Evolutionary conservation across 2,329 filamentous ascomycete species (phyloP).

Genomic region (Colletotrichum spinosum): DNA sequence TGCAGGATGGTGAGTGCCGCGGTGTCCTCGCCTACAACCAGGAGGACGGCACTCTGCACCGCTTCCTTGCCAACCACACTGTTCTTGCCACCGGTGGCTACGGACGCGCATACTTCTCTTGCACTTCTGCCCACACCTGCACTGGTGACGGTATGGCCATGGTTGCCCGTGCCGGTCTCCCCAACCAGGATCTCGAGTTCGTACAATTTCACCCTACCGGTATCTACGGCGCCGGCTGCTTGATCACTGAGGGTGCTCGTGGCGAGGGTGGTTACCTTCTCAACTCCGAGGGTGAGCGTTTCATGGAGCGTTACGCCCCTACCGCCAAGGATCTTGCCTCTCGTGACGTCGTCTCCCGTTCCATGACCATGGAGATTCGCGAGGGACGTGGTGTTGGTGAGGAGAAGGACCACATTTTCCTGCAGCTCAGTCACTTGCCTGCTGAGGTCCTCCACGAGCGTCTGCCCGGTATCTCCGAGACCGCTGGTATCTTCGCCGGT

Average conservation of each 20-base stretch:
- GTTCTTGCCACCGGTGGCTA: conserved; percentile 97
- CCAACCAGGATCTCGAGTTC: conserved; percentile 99
- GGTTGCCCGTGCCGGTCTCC: conserved; percentile 96
- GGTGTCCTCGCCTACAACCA: conserved; percentile 98
- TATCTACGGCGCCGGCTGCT: conserved; percentile 97
- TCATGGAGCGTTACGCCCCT: conserved; percentile 98
- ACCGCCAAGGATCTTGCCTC: conserved; percentile 98
- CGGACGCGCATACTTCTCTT: conserved; percentile 97
- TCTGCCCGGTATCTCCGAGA: conserved; percentile 98
- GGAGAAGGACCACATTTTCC: conserved; percentile 98
- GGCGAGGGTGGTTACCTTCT: conserved; percentile 98
- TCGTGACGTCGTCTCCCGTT: conserved; percentile 95
- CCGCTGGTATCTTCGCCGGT: conserved; percentile 95
- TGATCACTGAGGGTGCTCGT: conserved; percentile 98
- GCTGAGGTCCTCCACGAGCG: conserved; percentile 93
- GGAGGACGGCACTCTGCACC: conserved; percentile 96
- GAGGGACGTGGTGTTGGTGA: conserved; percentile 96
- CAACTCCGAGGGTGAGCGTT: conserved; percentile 97
- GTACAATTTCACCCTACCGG: conserved; percentile 99
- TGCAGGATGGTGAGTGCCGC: conserved; percentile 97
- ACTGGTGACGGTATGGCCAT: conserved; percentile 99
- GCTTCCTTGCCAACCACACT: conserved; percentile 96
- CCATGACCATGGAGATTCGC: conserved; percentile 98
- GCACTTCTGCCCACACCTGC: conserved; percentile 97
- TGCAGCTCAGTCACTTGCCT: conserved; percentile 95